Percentiles rank a stretch among this genome's conserved stretches.
Evolutionary conservation across 1,139 yeast genomes (phyloP).

Genomic region (Schwanniomyces etchellsii): DNA sequence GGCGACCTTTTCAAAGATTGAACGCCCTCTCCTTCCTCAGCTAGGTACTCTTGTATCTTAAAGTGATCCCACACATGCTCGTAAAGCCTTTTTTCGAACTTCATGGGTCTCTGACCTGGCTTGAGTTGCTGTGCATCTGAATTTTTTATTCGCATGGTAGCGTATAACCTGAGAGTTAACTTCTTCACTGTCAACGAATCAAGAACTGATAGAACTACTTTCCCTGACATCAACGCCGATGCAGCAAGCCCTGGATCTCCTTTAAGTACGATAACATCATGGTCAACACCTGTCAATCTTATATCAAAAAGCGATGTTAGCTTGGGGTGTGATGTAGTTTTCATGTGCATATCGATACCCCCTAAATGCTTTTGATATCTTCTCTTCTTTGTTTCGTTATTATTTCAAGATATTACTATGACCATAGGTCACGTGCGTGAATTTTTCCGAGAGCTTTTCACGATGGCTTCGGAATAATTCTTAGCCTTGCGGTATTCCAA

Average conservation of each 20-base stretch:
- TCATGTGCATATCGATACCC: slow-evolving; percentile 12
- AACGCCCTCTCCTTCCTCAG: slow-evolving; percentile 24
- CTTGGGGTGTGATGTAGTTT: slow-evolving; percentile 10
- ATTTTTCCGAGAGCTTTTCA: too few relatives aligned
- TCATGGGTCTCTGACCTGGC: slow-evolving; percentile 43
- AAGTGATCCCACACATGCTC: slow-evolving; percentile 75
- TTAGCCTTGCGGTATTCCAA: too few relatives aligned
- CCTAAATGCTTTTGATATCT: too few relatives aligned
- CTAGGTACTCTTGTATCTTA: slow-evolving; percentile 38
- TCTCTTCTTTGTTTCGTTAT: not conserved
- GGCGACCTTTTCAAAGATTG: slow-evolving; percentile 10
- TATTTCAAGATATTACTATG: too few relatives aligned
- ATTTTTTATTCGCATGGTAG: slow-evolving; percentile 59
- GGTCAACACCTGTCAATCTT: slow-evolving; percentile 59
- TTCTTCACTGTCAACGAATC: slow-evolving; percentile 72
- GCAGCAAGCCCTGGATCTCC: slow-evolving; percentile 78
- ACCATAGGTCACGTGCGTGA: too few relatives aligned
- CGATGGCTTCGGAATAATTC: too few relatives aligned
- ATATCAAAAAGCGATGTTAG: slow-evolving; percentile 53
- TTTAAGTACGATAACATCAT: slow-evolving; percentile 75
- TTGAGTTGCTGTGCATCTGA: slow-evolving; percentile 43
- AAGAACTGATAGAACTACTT: slow-evolving; percentile 65
- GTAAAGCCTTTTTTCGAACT: slow-evolving; percentile 61
- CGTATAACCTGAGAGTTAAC: slow-evolving; percentile 57
- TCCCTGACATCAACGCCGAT: slow-evolving; percentile 70